These are phyloP conservation scores for Mycena albidolilacea DNA, from an alignment of 768 basidiomycete genomes.

Conservation along the genomic window DNA sequence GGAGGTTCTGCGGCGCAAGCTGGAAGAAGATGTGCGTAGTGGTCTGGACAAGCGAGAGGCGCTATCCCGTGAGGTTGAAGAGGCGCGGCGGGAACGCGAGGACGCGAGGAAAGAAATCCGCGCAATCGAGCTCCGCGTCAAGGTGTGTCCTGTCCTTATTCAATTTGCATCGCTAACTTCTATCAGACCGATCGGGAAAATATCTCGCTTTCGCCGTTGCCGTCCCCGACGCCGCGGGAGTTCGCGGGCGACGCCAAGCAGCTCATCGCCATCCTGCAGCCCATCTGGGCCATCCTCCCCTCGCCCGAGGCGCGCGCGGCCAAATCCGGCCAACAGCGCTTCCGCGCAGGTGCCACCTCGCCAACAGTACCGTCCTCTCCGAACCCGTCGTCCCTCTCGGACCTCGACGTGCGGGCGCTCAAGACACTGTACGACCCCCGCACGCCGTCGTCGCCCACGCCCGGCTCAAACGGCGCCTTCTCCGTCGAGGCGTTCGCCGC, in stretches of 20 bases:
- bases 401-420: slow-evolving; percentile 89
- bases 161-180: slow-evolving; percentile 1
- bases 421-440: slow-evolving; percentile 80
- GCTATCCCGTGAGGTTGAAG: slow-evolving; percentile 68
- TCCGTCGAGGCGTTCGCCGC: slow-evolving; percentile 82
- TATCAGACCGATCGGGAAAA: slow-evolving; percentile 34
- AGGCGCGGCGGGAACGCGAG: slow-evolving; percentile 66
- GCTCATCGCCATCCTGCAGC: slow-evolving; percentile 74
- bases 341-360: slow-evolving; percentile 63
- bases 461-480: slow-evolving; percentile 60
- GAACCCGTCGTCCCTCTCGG: slow-evolving; percentile 73
- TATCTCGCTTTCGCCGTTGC: slow-evolving; percentile 38
- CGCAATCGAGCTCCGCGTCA: slow-evolving; percentile 55
- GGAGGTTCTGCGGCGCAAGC: slow-evolving; percentile 58
- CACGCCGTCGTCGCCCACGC: slow-evolving; percentile 46
- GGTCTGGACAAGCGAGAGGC: slow-evolving; percentile 64
- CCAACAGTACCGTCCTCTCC: slow-evolving; percentile 46
- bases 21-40: slow-evolving; percentile 66
- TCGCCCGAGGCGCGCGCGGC: slow-evolving; percentile 86
- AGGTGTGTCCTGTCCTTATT: slow-evolving; percentile 45
- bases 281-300: slow-evolving; percentile 87
- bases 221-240: slow-evolving; percentile 42
- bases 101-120: slow-evolving; percentile 59
- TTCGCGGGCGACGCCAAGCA: slow-evolving; percentile 62
- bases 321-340: slow-evolving; percentile 67